Percentiles rank a stretch among this genome's conserved stretches.
Conservation (phyloP, 371 early-diverging fungal genomes). For the Nematocida minor region DNA sequence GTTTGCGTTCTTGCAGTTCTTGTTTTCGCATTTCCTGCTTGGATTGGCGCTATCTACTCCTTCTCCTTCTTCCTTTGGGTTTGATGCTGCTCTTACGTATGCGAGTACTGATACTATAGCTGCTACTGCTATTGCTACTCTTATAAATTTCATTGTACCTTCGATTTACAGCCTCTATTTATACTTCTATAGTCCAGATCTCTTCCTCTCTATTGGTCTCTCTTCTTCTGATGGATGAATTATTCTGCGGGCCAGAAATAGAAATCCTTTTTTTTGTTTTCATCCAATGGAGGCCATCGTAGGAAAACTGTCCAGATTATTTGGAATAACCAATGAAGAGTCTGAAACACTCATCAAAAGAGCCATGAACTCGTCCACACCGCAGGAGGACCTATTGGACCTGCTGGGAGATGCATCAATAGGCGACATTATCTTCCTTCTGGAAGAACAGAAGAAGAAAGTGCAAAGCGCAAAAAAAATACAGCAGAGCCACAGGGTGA, state of each 20-base stretch:
- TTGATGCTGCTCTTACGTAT: neutral
- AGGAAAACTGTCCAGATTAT: constrained; percentile 3
- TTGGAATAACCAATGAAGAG: constrained; percentile 50
- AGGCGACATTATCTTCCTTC: constrained; percentile 38
- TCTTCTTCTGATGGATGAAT: neutral
- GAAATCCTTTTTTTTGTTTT: constrained; percentile 6
- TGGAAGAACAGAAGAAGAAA: constrained; percentile 36
- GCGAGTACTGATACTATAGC: neutral
- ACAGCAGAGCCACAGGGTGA: neutral
- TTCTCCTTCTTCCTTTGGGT: neutral
- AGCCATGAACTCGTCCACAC: constrained; percentile 29
- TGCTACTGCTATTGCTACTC: neutral
- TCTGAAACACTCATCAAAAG: constrained; percentile 43
- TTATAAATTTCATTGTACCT: constrained; percentile 13
- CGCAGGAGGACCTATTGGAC: constrained; percentile 57
- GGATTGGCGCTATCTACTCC: neutral
- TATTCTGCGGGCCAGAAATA: neutral
- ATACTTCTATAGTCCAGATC: neutral
- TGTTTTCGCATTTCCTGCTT: neutral
- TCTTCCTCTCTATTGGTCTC: neutral
- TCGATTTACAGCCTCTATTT: neutral
- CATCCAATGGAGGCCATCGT: constrained; percentile 47
- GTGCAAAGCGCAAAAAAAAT: neutral
- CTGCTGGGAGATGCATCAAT: constrained; percentile 61
- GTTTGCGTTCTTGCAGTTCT: neutral